Percentiles rank a stretch among this genome's conserved stretches.
These are phyloP conservation scores for Starmerella riodocensis DNA, from an alignment of 805 yeast species.

Conservation along the genomic window DNA sequence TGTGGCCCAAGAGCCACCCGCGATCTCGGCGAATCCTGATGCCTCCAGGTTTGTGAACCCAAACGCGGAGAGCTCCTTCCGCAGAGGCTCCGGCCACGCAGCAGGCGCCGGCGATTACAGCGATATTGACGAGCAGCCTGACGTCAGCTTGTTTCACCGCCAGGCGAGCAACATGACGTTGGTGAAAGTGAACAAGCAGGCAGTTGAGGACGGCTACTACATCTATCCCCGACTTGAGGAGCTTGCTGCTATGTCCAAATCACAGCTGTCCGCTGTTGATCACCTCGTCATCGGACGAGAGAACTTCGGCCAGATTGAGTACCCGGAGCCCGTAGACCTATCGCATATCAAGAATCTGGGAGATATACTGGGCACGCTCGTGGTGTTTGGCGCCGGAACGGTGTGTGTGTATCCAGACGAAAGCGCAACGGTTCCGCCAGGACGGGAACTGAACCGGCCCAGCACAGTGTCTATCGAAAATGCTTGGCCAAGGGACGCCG, in stretches of 20 bases:
- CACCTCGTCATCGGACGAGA: constrained; percentile 61
- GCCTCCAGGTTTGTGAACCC: background rate
- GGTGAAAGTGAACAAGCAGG: constrained; percentile 20
- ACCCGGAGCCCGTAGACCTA: constrained; percentile 63
- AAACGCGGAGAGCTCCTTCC: background rate
- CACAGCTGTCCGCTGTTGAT: constrained; percentile 46
- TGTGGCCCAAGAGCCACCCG: constrained; percentile 11
- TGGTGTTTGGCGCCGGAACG: constrained; percentile 46
- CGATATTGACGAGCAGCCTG: background rate
- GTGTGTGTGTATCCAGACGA: constrained; percentile 62
- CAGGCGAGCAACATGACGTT: constrained; percentile 15
- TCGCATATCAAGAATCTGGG: constrained; percentile 46
- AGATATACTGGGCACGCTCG: constrained; percentile 49
- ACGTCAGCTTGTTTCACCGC: constrained; percentile 14
- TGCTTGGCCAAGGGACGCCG: constrained; percentile 53
- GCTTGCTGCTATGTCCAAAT: constrained; percentile 40
- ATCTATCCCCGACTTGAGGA: constrained; percentile 57
- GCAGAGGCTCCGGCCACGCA: too few species aligned
- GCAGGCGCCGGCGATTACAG: background rate
- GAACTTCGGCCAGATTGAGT: constrained; percentile 57
- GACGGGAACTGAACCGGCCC: constrained; percentile 67
- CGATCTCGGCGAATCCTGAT: background rate
- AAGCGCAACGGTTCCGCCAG: constrained; percentile 40
- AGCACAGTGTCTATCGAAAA: constrained; percentile 60
- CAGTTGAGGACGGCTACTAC: constrained; percentile 51